Evolutionary conservation across 148 eudicot species (phyloP), one percentile per base, ranked within the genome.

Genomic region (Fallopia convolvulus): DNA sequence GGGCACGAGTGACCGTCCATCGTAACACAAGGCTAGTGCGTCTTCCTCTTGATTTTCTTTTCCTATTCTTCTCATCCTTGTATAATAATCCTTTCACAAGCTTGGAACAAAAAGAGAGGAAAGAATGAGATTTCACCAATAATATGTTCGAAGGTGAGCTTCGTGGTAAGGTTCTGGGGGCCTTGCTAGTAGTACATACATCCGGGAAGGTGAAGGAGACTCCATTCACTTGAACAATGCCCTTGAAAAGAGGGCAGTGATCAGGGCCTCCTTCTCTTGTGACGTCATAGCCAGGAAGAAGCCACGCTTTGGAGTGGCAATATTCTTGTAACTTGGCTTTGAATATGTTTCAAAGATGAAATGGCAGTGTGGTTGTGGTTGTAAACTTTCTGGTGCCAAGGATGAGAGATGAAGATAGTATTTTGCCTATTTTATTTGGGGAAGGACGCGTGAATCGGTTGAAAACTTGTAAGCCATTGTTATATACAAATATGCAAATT

Each of bases 161-260:
- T 56, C 2, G 98, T 97, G 4, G 80, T 97, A 7, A 40, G 49
- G 49, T 91, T 91, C 33, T 90, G 93, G 13, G 98, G 18, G 86
- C 90, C 70, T 91, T 91, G 7, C 90, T 71, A 18, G 88, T 87
- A 10, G 75, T 76, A 70, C 50, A 82, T 6, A 47, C 36, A 33
- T 76, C 44, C 18, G 81, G 53, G 4, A 87, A 41, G 20, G 72
- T 8, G 50, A 82, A 89, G 3, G 80, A 47, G 23, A 55, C 7
- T 40, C 86, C 88, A 61, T 84, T 86, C 4, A 90, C 88, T 58
- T 49, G 58, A 11, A 90, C 89, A 17, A 81, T 79, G 0, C 86
- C 87, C 17, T 75, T 80, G 79, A 90, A 90, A 26, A 65, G 60
- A 75, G 92, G 86, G 78, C 81, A 80, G 82, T 89, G 94, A 70